Evolutionary conservation across 768 basidiomycete species (phyloP).

Genomic region (Strobilomyces dryophilus): DNA sequence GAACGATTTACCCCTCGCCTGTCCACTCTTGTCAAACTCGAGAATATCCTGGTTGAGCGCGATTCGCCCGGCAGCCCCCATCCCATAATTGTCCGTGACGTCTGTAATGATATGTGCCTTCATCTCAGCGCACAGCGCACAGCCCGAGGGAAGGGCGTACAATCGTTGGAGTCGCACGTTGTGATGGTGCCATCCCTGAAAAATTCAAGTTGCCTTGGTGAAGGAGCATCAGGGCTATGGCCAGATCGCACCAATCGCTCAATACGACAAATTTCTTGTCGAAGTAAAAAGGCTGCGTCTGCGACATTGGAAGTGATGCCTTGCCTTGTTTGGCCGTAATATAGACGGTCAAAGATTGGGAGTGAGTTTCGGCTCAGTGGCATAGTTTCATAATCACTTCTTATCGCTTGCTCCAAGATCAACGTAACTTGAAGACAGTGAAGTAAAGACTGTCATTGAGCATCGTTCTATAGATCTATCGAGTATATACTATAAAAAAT

Average conservation of each 20-base stretch:
- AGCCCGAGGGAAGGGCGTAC: constrained; percentile 40
- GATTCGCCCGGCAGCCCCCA: constrained; percentile 69
- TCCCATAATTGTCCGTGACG: constrained; percentile 88
- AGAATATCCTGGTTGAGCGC: constrained; percentile 63
- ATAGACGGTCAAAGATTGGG: not conserved
- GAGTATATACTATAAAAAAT: constrained; percentile 1
- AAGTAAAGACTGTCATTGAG: not conserved
- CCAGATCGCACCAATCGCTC: constrained; percentile 74
- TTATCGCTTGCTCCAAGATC: constrained; percentile 21
- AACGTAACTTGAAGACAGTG: not conserved
- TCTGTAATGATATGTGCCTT: constrained; percentile 38
- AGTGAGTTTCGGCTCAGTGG: not conserved
- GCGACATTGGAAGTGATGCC: not conserved
- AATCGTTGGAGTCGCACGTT: constrained; percentile 89
- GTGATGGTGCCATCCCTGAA: constrained; percentile 92
- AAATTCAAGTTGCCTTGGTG: not conserved
- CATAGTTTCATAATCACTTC: constrained; percentile 6
- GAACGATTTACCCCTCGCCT: constrained; percentile 23
- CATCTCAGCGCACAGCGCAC: not conserved
- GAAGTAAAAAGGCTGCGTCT: constrained; percentile 25
- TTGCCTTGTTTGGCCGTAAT: not conserved
- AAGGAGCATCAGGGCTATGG: not conserved
- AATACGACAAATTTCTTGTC: constrained; percentile 84
- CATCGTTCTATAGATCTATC: constrained; percentile 4
- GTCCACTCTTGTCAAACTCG: constrained; percentile 36